Base-by-base conservation (phyloP, 495 filamentous ascomycete genomes). In the Daldinia decipiens region DNA sequence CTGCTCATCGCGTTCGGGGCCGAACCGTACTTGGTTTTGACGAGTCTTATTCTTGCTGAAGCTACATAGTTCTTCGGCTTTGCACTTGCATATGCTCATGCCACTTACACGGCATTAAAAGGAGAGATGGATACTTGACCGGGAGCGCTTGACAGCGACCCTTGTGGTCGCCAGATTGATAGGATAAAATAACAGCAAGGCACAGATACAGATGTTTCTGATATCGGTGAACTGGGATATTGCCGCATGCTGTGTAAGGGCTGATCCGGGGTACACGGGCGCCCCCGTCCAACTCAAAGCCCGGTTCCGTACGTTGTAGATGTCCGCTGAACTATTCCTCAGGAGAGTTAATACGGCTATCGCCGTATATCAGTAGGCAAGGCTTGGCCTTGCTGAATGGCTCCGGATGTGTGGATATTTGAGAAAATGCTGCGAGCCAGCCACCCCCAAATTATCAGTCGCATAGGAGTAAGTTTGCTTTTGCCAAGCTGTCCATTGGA, bases 1-100 rank as follows among this genome's bases (percentile, higher is more conserved):
- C 60, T 59, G 50, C 60, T 58, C 65, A 40, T 69, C 38, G 45
- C 32, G 27, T 58, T 69, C 70, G 62, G 65, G 29, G 57, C 70
- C 63, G 70, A 62, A 62, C 53, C 36, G 47, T 56, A 34, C 38
- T 53, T 12, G 31, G 15, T 31, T 53, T 31, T 31, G 50, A 53
- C 26, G 8, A 53, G 50, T 53, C 50, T 53, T 31, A 27, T 31
- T 53, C 7, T 53, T 53, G 24, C 50, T 15, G 26, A 26, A 29
- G 24, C 27, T 3, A n/a, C 1, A 2, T 24, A 24, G 13, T 9
- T 53, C 12, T 53, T 53, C 50, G 43, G 19, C 7, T 19, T 21
- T 47, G 19, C 43, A 47, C 43, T 15, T 47, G 19, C 43, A 47
- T 53, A 53, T 31, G 27, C 27, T 53, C 50, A 29, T 53, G 26